These are phyloP conservation scores for Ophiostoma himal-ulmi DNA, from an alignment of 2,329 filamentous ascomycete genomes.

Conservation along the genomic window DNA sequence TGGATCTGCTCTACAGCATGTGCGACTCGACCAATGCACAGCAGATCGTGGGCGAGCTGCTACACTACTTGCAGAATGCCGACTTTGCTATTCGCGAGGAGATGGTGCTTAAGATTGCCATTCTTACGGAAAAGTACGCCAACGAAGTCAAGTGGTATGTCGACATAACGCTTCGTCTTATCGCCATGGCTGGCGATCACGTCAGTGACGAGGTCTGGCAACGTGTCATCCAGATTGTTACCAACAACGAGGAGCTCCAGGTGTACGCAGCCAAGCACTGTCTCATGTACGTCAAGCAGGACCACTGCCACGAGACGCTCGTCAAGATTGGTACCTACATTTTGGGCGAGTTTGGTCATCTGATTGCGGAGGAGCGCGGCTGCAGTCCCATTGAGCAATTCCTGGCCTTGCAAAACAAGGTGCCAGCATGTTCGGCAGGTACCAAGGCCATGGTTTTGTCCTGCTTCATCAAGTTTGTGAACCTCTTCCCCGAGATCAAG, in stretches of 20 bases:
- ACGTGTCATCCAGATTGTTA: slow-evolving; percentile 95
- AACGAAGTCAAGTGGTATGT: slow-evolving; percentile 99
- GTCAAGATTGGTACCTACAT: slow-evolving; percentile 98
- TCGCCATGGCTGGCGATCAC: slow-evolving; percentile 95
- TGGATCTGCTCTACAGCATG: slow-evolving; percentile 98
- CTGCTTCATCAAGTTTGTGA: slow-evolving; percentile 95
- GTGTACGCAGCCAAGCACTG: slow-evolving; percentile 94
- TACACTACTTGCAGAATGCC: slow-evolving; percentile 91
- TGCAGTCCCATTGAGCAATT: slow-evolving; percentile 98
- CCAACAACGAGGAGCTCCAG: slow-evolving; percentile 97
- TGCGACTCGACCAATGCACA: slow-evolving; percentile 93
- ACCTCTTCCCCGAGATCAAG: slow-evolving; percentile 97
- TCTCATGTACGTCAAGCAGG: slow-evolving; percentile 82
- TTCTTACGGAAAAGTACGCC: slow-evolving; percentile 95
- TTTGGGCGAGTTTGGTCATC: slow-evolving; percentile 91
- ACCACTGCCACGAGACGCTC: slow-evolving; percentile 92
- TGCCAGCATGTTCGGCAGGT: slow-evolving; percentile 79
- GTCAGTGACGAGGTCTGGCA: slow-evolving; percentile 99
- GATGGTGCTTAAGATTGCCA: slow-evolving; percentile 98
- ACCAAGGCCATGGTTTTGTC: slow-evolving; percentile 92
- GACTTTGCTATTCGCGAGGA: slow-evolving; percentile 98
- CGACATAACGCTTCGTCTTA: slow-evolving; percentile 87
- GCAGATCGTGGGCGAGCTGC: slow-evolving; percentile 84
- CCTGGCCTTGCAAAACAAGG: slow-evolving; percentile 82
- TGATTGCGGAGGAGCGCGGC: slow-evolving; percentile 85